phyloP scores from a whole-genome alignment of 306 rosid genomes.

The Quercus agrifolia region DNA sequence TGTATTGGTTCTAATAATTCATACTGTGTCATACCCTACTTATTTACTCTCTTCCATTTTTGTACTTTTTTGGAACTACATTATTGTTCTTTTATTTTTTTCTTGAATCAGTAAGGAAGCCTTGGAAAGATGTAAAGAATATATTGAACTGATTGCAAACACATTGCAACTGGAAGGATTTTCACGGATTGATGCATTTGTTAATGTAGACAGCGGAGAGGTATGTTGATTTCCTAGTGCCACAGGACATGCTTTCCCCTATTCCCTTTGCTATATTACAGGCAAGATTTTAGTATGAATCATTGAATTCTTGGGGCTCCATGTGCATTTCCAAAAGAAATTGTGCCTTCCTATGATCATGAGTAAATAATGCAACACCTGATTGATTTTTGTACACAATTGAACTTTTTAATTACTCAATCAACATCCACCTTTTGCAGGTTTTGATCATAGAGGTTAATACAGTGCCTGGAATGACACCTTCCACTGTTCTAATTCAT shows the following conservation, averaged over 20 bases:
- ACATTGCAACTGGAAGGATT: slow-evolving; percentile 82
- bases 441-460: slow-evolving; percentile 88
- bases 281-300: background rate
- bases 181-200: slow-evolving; percentile 93
- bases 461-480: slow-evolving; percentile 99
- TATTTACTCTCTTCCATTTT: background rate
- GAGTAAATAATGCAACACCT: background rate
- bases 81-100: background rate
- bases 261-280: background rate
- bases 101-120: slow-evolving; percentile 50
- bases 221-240: slow-evolving; percentile 38
- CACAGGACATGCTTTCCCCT: background rate
- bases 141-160: slow-evolving; percentile 77
- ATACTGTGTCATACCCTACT: background rate
- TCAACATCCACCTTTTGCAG: slow-evolving; percentile 38
- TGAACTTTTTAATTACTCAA: slow-evolving; percentile 12
- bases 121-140: slow-evolving; percentile 62
- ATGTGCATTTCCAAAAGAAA: background rate
- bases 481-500: slow-evolving; percentile 93
- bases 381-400: background rate
- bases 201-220: slow-evolving; percentile 86
- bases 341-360: background rate
- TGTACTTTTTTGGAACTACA: slow-evolving; percentile 15
- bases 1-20: background rate
- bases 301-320: background rate